Base-by-base conservation (phyloP, 139 green algal genomes). In the Tetraselmis striata region DNA sequence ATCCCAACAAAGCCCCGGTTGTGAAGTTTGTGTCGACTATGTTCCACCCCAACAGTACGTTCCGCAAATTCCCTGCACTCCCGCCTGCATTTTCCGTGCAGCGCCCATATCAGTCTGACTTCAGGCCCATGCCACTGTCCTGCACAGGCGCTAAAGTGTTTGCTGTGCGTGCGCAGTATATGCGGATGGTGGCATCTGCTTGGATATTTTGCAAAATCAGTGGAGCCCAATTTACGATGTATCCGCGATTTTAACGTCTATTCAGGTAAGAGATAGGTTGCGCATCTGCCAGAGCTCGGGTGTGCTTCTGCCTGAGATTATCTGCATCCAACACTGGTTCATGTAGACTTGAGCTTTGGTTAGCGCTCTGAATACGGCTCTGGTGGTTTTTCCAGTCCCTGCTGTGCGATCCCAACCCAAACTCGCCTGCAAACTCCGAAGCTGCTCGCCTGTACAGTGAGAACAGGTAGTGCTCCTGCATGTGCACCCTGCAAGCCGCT, bases 201-300 rank as follows among this genome's bases (percentile, higher is more conserved):
- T 99, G 32, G 97, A 99, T 89, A 99, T 99, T 78, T 83, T 99
- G 28, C 97, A 99, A 80, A 99, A 99, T 79, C 92, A 98, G 88
- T 99, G 97, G 97, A 97, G 91, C 82, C 96, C 97, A n/a, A 98
- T 99, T 85, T 99, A 99, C 80, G 96, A 99, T 79, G 95, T 98
- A 0, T 90, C 92, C 22, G 96, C 95, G 11, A 95, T 99, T 45
- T 87, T 99, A 1, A 99, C 97, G 22, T 98, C 94, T 5, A 98
- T 99, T 28, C 95, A 95, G 89, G 93, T 95, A 74, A 0, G 76
- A 1, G 11, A 2, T 25, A 30, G 29, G 31, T 75, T 84, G 59
- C 28, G 75, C 75, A 28, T 28, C 2, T 24, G 74, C 23, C 74
- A 30, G 74, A n/a, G 28, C 74, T 11, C 74, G 23, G 23, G 25